Evolutionary conservation across 176 grass and related monocot species (phyloP), one percentile per base, ranked within the genome.

Genomic region (Lolium perenne): DNA sequence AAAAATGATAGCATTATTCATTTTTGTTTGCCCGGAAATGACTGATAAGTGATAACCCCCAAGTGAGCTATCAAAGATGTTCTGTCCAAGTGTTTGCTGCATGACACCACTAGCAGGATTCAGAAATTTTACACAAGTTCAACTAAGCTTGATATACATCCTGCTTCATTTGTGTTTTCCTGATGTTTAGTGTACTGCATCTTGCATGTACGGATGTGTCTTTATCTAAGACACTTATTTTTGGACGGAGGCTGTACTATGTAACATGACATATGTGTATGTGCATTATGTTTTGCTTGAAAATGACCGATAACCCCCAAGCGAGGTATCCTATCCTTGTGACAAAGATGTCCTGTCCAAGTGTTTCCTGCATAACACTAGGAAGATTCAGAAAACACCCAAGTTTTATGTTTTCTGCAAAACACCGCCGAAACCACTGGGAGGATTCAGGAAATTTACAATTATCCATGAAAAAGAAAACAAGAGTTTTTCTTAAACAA

Each of bases 1-100:
- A 53, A 71, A 29, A 26, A 26, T 54, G 41, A 13, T 41, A 13
- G 76, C 14, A 40, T 25, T 38, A 9, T 17, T 7, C 79, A 23
- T 65, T 72, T 79, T 26, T 83, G 57, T 35, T 78, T 57, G 22
- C 35, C 62, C 74, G 65, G 58, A 85, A 86, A 66, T 83, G 56
- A 78, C 62, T 71, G 70, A 10, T 78, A 78, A 78, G 53, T 71
- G 70, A 10, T 78, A 78, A 78, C 20, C 22, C 23, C 57, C 66
- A 35, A 71, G 16, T 29, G 82, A 56, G 60, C 49, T 50, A 73
- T 20, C 9, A 79, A 73, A 22, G 64, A 56, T 4, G 18, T 58
- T 50, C 20, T 67, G 48, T 75, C 13, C 22, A 29, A 75, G 14
- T 53, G 22, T 49, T 74, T 59, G 14, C 32, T 17, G 58, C 26